Base-by-base conservation (phyloP, 345 rosid genomes). In the Barbarea vulgaris region DNA sequence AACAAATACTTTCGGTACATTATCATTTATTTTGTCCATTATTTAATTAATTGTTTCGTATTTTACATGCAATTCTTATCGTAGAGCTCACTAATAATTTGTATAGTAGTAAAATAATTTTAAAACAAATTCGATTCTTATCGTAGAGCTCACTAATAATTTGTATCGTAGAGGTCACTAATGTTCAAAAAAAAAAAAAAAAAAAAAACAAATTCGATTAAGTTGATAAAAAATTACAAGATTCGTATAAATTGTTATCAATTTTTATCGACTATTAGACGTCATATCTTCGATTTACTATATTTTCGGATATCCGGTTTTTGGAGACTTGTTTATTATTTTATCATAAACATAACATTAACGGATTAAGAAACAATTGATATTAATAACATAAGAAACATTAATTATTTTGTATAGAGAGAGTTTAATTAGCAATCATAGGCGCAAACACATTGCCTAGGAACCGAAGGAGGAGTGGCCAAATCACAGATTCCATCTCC, bases 1-100 rank as follows among this genome's bases (percentile, higher is more conserved):
- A 5, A 81, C 7, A 46, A 54, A 60, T 21, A 80, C 21, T 75
- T 84, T 84, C 1, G 25, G 21, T n/a, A n/a, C 5, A 0, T 22
- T 12, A 12, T 52, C 42, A 31, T 28, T 58, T 58, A 25, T 15
- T 44, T 44, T 44, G 50, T 44, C 50, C 50, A 44, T 44, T 44
- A 44, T 24, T 24, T 24, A 24, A 6, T 44, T 44, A 44, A 44
- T 2, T 0, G 14, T 44, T 19, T 14, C 7, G 17, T 7, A 44
- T n/a, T 44, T 6, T 44, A n/a, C 9, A 44, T 44, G 19, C 18
- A n/a, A 2, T 14, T 44, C 19, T 37, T 37, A 37, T 37, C 15
- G 15, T 10, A 10, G 42, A 37, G 12, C 42, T 11, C 42, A 3
- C 13, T 39, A 3, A 24, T 1, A 24, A 39, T 39, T 39, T 6